Base-by-base conservation (phyloP, 1,284 basidiomycete species). In the Vanrija sp. region DNA sequence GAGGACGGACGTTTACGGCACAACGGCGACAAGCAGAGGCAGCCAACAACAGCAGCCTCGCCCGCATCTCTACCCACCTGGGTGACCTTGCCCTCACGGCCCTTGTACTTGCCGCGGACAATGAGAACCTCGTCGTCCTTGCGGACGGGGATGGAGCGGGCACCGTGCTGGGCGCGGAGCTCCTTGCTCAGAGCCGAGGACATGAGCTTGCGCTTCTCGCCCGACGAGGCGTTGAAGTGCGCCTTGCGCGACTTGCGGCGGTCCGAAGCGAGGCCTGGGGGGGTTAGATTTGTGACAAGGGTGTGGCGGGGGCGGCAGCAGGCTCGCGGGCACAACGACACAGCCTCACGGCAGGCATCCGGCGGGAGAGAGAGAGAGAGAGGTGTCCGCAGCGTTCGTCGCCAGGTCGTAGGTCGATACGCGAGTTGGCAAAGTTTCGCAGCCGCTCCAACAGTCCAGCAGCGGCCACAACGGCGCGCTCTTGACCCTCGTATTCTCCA, bases 121-220 rank as follows among this genome's bases (percentile, higher is more conserved):
- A 98, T 94, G 74, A 90, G 83, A 62, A 99, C 96, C 81, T 98
- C 95, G 79, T 98, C 96, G 72, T 97, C 95, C 80, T 97, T 97
- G 78, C 94, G 90, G 74, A 99, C 86, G 60, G 96, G 94, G 66
- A 98, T 81, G 60, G 95, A 92, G 68, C 94, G 92, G 67, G 85
- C 93, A 78, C 87, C 88, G 85, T 98, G 83, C 82, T 97, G 90
- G 75, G 78, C 80, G 66, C 93, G 87, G 71, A 98, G 88, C 75
- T 97, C 95, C 84, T 97, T 98, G 68, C 89, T 89, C 63, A 98
- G 85, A 56, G 92, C 83, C 61, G 94, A 91, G 68, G 91, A 93
- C 93, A 98, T 96, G 73, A 98, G 93, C 83, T 92, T 95, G 79
- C 95, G 87, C 78, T 94, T 91, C 71, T 92, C 81, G 54, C 88